These are phyloP conservation scores for Daedaleopsis nitida DNA, from an alignment of 768 basidiomycete species.

Conservation along the genomic window DNA sequence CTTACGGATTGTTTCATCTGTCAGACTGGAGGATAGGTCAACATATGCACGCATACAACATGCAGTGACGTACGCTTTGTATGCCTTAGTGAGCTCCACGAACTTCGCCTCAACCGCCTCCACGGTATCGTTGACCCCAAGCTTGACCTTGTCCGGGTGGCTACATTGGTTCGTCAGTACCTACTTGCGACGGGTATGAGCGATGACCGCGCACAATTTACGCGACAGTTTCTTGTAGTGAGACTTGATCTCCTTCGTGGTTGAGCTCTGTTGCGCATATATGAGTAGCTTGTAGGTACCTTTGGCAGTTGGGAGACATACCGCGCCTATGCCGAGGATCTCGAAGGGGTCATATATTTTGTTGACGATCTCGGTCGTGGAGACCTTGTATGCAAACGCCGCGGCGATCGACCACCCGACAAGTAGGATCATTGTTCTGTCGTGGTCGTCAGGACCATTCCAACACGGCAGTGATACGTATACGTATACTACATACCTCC, in stretches of 20 bases:
- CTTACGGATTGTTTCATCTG: constrained; percentile 88
- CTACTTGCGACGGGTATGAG: not conserved
- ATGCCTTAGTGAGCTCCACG: constrained; percentile 94
- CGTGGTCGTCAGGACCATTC: constrained; percentile 2
- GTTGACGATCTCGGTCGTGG: constrained; percentile 56
- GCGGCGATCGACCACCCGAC: constrained; percentile 77
- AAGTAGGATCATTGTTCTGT: constrained; percentile 60
- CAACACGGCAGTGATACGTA: not conserved
- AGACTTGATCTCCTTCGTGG: constrained; percentile 93
- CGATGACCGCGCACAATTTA: constrained; percentile 61
- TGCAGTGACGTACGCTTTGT: constrained; percentile 74
- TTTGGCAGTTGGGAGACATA: constrained; percentile 38
- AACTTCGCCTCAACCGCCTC: constrained; percentile 87
- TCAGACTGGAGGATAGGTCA: constrained; percentile 53
- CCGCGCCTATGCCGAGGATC: constrained; percentile 78
- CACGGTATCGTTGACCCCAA: constrained; percentile 77
- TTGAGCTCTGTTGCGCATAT: constrained; percentile 47
- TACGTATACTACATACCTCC: constrained; percentile 43
- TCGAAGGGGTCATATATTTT: constrained; percentile 93
- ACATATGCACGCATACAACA: not conserved
- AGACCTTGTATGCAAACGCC: constrained; percentile 67
- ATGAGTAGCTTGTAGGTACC: not conserved
- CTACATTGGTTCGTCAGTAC: constrained; percentile 39
- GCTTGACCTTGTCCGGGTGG: constrained; percentile 95
- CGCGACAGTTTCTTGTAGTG: constrained; percentile 92